phyloP scores from a whole-genome alignment of 805 yeast genomes.

The Candida loeiensis region DNA sequence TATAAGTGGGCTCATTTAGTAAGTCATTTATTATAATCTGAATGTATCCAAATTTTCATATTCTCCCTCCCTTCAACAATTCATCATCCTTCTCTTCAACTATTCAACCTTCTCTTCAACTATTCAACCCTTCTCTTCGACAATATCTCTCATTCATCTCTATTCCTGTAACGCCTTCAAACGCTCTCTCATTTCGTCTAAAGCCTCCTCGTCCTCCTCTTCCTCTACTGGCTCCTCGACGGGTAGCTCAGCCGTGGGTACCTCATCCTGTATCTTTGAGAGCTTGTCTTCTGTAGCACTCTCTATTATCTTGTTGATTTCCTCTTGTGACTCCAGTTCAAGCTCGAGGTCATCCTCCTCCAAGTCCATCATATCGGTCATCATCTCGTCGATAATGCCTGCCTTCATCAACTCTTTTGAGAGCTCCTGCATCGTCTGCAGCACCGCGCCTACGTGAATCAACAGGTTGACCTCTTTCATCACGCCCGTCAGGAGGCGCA shows the following conservation, averaged over 20 bases:
- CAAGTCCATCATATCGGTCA: slow-evolving; percentile 80
- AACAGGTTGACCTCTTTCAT: slow-evolving; percentile 87
- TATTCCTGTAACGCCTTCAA: slow-evolving; percentile 69
- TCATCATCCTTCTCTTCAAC: neutral
- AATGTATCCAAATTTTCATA: neutral
- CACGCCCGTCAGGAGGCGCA: slow-evolving; percentile 71
- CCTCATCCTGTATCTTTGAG: slow-evolving; percentile 31
- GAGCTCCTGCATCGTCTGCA: slow-evolving; percentile 78
- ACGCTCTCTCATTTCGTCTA: slow-evolving; percentile 86
- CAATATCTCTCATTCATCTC: neutral
- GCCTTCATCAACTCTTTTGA: slow-evolving; percentile 83
- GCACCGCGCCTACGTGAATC: slow-evolving; percentile 74
- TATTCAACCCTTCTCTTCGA: neutral
- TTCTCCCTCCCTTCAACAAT: neutral
- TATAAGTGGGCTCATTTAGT: slow-evolving; percentile 1
- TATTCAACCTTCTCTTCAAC: neutral
- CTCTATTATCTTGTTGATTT: slow-evolving; percentile 57
- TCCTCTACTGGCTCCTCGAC: slow-evolving; percentile 18
- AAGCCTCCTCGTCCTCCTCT: slow-evolving; percentile 65
- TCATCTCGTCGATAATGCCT: slow-evolving; percentile 91
- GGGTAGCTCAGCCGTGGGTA: slow-evolving; percentile 27
- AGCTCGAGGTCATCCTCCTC: slow-evolving; percentile 52
- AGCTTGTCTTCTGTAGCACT: slow-evolving; percentile 39
- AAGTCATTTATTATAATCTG: neutral
- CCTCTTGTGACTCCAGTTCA: slow-evolving; percentile 62